Base-by-base conservation (phyloP, 306 rosid species). In the Vigna angularis region DNA sequence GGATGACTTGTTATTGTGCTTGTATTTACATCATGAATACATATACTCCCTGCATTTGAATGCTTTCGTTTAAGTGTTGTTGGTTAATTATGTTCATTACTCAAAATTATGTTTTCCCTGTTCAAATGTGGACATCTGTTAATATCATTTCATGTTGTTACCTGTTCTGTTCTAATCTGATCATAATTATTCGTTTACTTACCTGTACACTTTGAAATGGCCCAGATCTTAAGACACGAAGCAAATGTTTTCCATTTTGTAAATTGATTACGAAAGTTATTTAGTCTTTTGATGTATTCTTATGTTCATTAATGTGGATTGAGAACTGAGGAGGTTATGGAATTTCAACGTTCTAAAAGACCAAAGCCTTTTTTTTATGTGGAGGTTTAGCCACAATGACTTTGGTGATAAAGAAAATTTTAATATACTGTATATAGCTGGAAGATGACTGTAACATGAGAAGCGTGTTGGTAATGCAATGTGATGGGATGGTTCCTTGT, bases 1-100 rank as follows among this genome's bases (percentile, higher is more conserved):
- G 67, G 78, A 72, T 74, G 75, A 77, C 75, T 40, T 44, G 73
- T 58, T 79, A 30, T 26, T 78, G 58, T 70, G 85, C 51, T 26
- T 73, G 70, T 84, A 68, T 76, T 64, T 72, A 30, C 45, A 51
- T 72, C 52, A 36, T 75, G 69, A 49, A 56, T 50, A 20, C 48
- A 62, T 56, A 50, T 42, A 42, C 13, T 9, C 70, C 24, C 58
- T 57, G n/a, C 53, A 49, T 69, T 57, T 66, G 51, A 66, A 78
- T 78, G 66, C 51, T 22, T 70, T 58, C 15, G 34, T 47, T 44
- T 51, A 56, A 20, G 20, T 45, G 10, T 9, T 42, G 16, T 9
- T 42, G 16, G 24, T 30, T 32, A n/a, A 13, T 17, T 66, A 38
- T 50, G 1, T 47, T 48, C 10, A 24, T 22, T 47, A 16, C 58